Evolutionary conservation across 2,329 filamentous ascomycete genomes (phyloP), one percentile per base, ranked within the genome.

Genomic region (Pleurostoma richardsiae): DNA sequence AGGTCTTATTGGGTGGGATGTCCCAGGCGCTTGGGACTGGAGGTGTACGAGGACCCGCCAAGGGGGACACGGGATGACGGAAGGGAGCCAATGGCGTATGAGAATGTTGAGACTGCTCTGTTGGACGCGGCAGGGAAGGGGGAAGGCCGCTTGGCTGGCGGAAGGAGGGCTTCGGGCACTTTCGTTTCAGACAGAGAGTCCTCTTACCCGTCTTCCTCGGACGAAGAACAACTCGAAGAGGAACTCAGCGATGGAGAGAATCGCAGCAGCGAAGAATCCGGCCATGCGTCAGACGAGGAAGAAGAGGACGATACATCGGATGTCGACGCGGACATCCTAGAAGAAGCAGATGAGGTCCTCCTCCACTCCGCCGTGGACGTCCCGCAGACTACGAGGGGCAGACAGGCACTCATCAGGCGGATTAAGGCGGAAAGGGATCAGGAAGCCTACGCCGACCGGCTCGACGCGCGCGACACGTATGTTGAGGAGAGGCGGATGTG

Each of bases 21-120:
- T 30, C 69, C 79, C 5, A 66, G 78, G 30, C 65, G 79, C 41
- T 55, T 82, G 36, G 63, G 71, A 4, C 54, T 83, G 4, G 62
- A 72, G 11, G 71, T 82, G 4, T 68, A 66, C 39, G 62, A 72
- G 5, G 62, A 73, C 4, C 26, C 47, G 43, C 10, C 48, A 39
- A 43, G 48, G 31, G 48, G 43, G 19, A 54, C 59, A 1, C 56
- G 56, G 5, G 54, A 61, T 28, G 59, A 62, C 4, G 54, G 52
- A 10, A 46, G 44, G 7, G 54, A 54, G 5, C 56, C 58, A 10
- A 65, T 77, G 65, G 53, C 64, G 0, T 76, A 71, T 50, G 63
- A 71, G 11, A 65, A 71, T 30, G 68, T 77, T 6, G 75, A 77
- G 54, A 52, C 54, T 1, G 60, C 59, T 1, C 62, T 78, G 2